Evolutionary conservation across 495 filamentous ascomycete genomes (phyloP).

Genomic region (Saxophila tyrrhenica): DNA sequence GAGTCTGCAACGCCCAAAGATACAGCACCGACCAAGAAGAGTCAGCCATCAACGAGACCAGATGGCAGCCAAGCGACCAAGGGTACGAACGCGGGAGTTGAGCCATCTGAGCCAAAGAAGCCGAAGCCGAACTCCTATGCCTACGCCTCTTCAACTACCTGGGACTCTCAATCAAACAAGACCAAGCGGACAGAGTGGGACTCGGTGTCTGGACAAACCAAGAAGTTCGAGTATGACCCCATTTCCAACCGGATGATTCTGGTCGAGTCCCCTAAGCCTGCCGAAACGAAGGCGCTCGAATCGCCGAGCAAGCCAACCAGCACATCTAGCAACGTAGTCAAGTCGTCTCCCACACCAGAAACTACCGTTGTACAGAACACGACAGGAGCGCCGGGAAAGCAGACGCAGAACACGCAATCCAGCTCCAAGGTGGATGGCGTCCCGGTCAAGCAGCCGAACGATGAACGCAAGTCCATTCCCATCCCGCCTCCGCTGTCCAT

Average conservation of each 20-base stretch:
- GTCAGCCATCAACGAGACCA: not conserved
- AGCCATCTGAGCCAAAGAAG: not conserved
- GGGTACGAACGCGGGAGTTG: not conserved
- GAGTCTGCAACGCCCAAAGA: too few relatives aligned
- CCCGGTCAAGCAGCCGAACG: conserved; percentile 6
- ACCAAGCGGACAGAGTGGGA: conserved; percentile 13
- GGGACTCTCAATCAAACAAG: conserved; percentile 16
- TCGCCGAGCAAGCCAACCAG: not conserved
- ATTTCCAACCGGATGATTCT: conserved; percentile 18
- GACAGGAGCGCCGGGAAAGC: not conserved
- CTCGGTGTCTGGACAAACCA: conserved; percentile 5
- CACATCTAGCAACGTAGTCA: not conserved
- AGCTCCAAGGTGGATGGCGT: conserved; percentile 2
- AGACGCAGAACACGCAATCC: not conserved
- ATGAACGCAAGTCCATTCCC: not conserved
- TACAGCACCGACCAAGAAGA: not conserved
- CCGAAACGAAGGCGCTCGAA: not conserved
- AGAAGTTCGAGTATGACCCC: conserved; percentile 17
- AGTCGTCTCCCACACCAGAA: not conserved
- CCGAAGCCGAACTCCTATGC: conserved; percentile 1
- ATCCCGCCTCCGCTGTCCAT: not conserved
- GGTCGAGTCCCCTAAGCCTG: conserved; percentile 1
- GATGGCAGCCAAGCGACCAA: not conserved
- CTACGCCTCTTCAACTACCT: conserved; percentile 10
- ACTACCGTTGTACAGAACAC: not conserved